phyloP scores from a whole-genome alignment of 768 basidiomycete genomes.

The Tricholoma sp. region DNA sequence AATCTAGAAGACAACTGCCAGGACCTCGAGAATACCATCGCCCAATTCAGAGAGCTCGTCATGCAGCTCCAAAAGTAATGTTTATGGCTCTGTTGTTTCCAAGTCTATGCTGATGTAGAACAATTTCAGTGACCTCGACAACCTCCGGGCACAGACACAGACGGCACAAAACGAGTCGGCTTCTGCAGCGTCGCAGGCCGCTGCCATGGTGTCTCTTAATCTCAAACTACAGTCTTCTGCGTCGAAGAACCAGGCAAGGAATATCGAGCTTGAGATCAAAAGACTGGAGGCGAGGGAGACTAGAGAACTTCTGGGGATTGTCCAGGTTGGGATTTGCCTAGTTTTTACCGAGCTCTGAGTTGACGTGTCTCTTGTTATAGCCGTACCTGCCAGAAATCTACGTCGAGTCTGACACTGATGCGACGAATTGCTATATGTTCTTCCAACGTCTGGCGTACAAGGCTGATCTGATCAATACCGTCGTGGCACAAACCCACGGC shows the following conservation, averaged over 20 bases:
- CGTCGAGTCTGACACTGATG: slow-evolving; percentile 82
- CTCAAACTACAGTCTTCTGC: slow-evolving; percentile 90
- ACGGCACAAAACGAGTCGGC: slow-evolving; percentile 80
- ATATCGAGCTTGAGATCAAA: slow-evolving; percentile 84
- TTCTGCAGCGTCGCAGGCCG: slow-evolving; percentile 80
- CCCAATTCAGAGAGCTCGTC: slow-evolving; percentile 91
- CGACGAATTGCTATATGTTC: slow-evolving; percentile 86
- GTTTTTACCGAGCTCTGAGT: neutral
- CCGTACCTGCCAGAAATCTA: slow-evolving; percentile 91
- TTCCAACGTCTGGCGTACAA: slow-evolving; percentile 88
- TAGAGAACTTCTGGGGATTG: slow-evolving; percentile 71
- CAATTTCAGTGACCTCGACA: slow-evolving; percentile 73
- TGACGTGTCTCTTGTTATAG: slow-evolving; percentile 31
- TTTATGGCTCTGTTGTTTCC: neutral
- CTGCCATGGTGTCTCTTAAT: slow-evolving; percentile 91
- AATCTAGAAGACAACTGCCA: slow-evolving; percentile 71
- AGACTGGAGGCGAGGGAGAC: slow-evolving; percentile 82
- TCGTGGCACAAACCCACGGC: slow-evolving; percentile 78
- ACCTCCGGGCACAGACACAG: slow-evolving; percentile 78
- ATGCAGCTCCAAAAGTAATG: slow-evolving; percentile 70
- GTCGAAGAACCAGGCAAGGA: slow-evolving; percentile 84
- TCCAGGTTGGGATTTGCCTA: slow-evolving; percentile 51
- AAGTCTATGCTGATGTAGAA: slow-evolving; percentile 1
- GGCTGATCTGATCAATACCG: slow-evolving; percentile 76
- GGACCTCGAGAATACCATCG: slow-evolving; percentile 85